These are phyloP conservation scores for Gymnopilus dilepis DNA, from an alignment of 768 basidiomycete genomes.

Conservation along the genomic window DNA sequence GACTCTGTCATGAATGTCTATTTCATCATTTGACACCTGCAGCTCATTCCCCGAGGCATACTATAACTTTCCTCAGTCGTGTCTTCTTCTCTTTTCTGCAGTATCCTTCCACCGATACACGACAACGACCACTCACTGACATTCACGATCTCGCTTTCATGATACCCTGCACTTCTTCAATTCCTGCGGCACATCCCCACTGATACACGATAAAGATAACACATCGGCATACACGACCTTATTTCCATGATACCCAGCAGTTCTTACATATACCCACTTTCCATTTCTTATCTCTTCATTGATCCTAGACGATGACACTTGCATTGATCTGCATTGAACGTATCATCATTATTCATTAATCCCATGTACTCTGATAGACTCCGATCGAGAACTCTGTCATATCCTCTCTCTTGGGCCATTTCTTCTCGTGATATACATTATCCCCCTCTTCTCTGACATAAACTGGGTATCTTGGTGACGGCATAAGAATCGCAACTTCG, in stretches of 20 bases:
- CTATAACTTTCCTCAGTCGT: too few relatives aligned
- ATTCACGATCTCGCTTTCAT: neutral
- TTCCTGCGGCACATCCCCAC: too few relatives aligned
- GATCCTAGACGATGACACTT: too few relatives aligned
- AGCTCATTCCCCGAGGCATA: too few relatives aligned
- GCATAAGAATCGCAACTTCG: constrained; percentile 48
- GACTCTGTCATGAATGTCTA: neutral
- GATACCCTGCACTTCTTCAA: neutral
- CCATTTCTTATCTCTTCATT: constrained; percentile 1
- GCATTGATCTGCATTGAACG: neutral
- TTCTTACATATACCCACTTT: constrained; percentile 1
- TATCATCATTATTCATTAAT: constrained; percentile 16
- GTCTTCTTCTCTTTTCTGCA: too few relatives aligned
- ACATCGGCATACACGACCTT: neutral
- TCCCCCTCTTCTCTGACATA: constrained; percentile 18
- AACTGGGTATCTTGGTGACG: constrained; percentile 30
- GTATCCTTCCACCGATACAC: neutral
- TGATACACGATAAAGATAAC: neutral
- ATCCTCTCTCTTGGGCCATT: constrained; percentile 17
- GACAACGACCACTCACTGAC: too few relatives aligned
- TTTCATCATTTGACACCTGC: neutral
- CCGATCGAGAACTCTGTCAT: constrained; percentile 39
- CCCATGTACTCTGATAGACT: constrained; percentile 40
- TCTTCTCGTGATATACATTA: constrained; percentile 11
- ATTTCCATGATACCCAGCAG: neutral